Base-by-base conservation (phyloP, 352 stramenopile genomes). In the Phytophthora meadii region DNA sequence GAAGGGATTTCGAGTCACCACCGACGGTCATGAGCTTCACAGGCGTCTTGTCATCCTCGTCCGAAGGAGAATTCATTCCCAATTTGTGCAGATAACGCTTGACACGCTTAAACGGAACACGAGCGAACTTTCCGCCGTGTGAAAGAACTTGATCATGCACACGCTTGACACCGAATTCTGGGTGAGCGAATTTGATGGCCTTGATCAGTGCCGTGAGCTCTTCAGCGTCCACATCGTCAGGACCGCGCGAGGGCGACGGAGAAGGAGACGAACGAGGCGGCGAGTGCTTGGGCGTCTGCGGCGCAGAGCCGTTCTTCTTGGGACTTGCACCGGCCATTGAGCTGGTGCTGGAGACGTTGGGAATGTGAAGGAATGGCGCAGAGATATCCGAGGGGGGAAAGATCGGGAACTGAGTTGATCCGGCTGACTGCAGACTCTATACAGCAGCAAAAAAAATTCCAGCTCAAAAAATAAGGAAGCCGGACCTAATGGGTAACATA, bases 41-140 rank as follows among this genome's bases (percentile, higher is more conserved):
- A 14, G 70, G 61, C 40, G 73, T 77, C 25, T 76, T 74, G 47
- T 77, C 55, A 15, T 74, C 65, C 28, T 77, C 70, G 30, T 79
- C 65, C 52, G 48, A 68, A 17, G 67, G 68, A 22, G 73, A 77
- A 25, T 76, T 77, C 53, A 94, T 75, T 4, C 84, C 86, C 49
- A 96, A 65, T 59, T 93, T 94, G 64, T 92, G 84, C 76, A 96
- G 79, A 64, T 91, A 94, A 49, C 90, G 92, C 70, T 90, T 91
- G 22, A 96, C 84, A 44, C 88, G 82, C 65, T 93, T 93, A 12
- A 93, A 68, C 2, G 86, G 84, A 40, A 96, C 86, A 50, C 71
- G 79, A 45, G 65, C 69, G 54, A 86, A 96, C 69, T 94, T 92
- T 53, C 85, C 85, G 63, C 86, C 86, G 65, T 96, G 88, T 9